phyloP scores from a whole-genome alignment of 345 rosid species.

The Brassica nigra region DNA sequence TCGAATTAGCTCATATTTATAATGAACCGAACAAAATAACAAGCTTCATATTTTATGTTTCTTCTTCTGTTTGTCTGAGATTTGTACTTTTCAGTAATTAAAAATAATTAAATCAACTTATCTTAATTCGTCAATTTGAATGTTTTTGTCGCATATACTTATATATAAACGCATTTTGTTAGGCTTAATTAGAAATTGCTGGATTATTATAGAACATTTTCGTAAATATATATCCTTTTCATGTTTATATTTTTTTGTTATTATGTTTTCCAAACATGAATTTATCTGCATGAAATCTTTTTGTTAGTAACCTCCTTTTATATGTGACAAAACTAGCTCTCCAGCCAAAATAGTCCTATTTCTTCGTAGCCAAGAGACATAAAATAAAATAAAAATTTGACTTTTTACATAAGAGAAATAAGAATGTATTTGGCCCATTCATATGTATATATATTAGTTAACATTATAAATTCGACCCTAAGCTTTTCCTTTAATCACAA shows the following conservation, averaged over 20 bases:
- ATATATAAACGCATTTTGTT: background rate
- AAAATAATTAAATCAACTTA: background rate
- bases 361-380: background rate
- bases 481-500: constrained; percentile 32
- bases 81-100: background rate
- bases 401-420: constrained; percentile 34
- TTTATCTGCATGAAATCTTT: background rate
- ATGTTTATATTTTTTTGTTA: background rate
- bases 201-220: background rate
- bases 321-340: background rate
- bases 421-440: constrained; percentile 17
- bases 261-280: background rate
- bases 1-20: constrained; percentile 14
- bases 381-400: background rate
- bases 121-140: background rate
- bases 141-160: background rate
- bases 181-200: background rate
- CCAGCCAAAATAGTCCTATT: constrained; percentile 2
- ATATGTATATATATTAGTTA: constrained; percentile 36
- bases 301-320: background rate
- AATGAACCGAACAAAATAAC: background rate
- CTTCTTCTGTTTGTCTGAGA: background rate
- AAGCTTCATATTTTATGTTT: background rate
- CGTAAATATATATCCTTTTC: background rate
- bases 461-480: constrained; percentile 36